phyloP scores from a whole-genome alignment of 345 rosid species.

The Eucalyptus albens region DNA sequence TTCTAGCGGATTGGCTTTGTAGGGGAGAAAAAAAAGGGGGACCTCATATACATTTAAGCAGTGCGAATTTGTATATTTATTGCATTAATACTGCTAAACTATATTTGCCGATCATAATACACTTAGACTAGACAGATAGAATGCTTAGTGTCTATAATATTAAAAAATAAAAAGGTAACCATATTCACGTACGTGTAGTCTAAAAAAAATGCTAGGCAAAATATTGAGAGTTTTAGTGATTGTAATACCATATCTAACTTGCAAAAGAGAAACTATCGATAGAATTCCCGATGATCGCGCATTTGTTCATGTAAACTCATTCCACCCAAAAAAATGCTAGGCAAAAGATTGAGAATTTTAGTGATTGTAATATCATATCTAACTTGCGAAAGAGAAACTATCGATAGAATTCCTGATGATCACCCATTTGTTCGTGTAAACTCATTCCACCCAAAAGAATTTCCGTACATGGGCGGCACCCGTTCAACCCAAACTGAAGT shows the following conservation, averaged over 20 bases:
- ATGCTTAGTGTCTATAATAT: not conserved
- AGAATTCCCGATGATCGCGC: too few species aligned
- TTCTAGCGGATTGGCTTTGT: not conserved
- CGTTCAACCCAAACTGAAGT: too few species aligned
- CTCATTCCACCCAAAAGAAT: too few species aligned
- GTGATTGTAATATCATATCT: not conserved
- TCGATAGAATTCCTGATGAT: too few species aligned
- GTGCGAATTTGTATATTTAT: not conserved
- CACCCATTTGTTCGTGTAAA: too few species aligned
- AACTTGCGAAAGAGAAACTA: not conserved
- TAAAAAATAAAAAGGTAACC: not conserved
- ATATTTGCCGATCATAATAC: too few species aligned
- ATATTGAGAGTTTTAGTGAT: not conserved
- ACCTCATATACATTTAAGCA: not conserved
- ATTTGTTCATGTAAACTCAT: too few species aligned
- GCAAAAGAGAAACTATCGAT: not conserved
- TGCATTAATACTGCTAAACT: not conserved
- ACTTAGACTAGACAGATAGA: not conserved
- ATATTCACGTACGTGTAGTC: not conserved
- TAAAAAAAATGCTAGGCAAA: not conserved
- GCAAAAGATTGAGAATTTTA: not conserved
- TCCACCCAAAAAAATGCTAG: not conserved
- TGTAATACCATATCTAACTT: not conserved
- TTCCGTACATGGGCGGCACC: too few species aligned
- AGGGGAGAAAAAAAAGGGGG: not conserved